These are phyloP conservation scores for Beauveria sp. DNA, from an alignment of 2,329 filamentous ascomycete genomes.

Conservation along the genomic window DNA sequence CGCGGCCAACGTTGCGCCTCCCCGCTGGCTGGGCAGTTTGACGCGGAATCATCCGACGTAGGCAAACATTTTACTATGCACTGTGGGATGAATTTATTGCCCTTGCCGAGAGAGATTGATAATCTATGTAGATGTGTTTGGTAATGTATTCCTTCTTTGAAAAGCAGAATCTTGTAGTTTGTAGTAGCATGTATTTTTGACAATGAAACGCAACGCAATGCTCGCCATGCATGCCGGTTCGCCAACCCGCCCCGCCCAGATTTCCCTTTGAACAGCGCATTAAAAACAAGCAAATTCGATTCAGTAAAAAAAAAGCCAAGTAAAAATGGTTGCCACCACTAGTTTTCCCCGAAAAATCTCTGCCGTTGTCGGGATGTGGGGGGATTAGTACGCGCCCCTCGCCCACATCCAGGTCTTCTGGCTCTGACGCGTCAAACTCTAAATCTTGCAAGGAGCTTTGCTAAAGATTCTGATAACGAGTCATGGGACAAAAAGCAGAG, in stretches of 20 bases:
- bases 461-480: not conserved
- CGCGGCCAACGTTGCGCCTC: not conserved
- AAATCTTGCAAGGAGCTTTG: not conserved
- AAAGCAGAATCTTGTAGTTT: too few species aligned
- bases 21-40: not conserved
- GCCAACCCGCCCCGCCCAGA: not conserved
- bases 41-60: not conserved
- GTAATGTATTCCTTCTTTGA: too few species aligned
- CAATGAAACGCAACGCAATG: not conserved
- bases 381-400: not conserved
- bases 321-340: not conserved
- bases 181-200: not conserved
- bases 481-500: not conserved
- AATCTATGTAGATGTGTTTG: not conserved
- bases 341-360: not conserved
- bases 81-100: too few species aligned
- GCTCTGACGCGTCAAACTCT: slow-evolving; percentile 2
- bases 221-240: not conserved
- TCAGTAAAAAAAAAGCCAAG: not conserved
- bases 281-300: not conserved
- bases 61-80: not conserved
- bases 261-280: too few species aligned
- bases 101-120: too few species aligned
- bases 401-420: not conserved
- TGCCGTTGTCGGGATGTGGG: slow-evolving; percentile 1